phyloP scores from a whole-genome alignment of 2,329 filamentous ascomycete species.

The Juglanconis sp. region DNA sequence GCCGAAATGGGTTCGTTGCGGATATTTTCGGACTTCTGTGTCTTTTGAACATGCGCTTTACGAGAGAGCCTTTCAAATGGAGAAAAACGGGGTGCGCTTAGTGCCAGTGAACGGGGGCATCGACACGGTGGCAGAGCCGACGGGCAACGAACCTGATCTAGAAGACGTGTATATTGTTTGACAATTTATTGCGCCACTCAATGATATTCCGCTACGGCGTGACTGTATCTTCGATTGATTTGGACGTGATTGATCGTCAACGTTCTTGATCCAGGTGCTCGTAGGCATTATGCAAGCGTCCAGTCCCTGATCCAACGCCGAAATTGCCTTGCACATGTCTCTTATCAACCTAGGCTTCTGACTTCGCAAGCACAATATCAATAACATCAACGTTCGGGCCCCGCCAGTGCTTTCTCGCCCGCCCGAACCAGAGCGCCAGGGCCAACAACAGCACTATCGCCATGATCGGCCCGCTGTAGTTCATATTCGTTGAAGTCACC shows the following conservation, averaged over 20 bases:
- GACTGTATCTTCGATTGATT: no score
- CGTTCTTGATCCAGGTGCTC: no score
- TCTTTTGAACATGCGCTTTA: neutral
- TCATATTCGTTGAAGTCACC: conserved; percentile 20
- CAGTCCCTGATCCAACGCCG: no score
- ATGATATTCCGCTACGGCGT: no score
- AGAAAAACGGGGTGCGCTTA: neutral
- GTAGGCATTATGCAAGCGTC: no score
- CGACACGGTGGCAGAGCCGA: neutral
- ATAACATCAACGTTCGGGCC: no score
- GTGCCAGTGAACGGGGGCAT: neutral
- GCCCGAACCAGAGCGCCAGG: neutral
- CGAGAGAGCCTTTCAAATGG: neutral
- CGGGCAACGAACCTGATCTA: neutral
- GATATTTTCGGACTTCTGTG: neutral
- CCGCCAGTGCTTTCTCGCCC: neutral
- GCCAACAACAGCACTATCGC: neutral
- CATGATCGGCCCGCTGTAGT: conserved; percentile 16
- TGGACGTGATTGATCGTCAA: no score
- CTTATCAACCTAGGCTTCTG: no score
- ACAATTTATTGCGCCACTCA: neutral
- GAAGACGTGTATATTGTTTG: neutral
- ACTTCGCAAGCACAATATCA: no score
- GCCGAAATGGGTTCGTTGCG: neutral
- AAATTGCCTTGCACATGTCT: no score